phyloP scores from a whole-genome alignment of 345 rosid genomes.

The Pelargonium nanum region DNA sequence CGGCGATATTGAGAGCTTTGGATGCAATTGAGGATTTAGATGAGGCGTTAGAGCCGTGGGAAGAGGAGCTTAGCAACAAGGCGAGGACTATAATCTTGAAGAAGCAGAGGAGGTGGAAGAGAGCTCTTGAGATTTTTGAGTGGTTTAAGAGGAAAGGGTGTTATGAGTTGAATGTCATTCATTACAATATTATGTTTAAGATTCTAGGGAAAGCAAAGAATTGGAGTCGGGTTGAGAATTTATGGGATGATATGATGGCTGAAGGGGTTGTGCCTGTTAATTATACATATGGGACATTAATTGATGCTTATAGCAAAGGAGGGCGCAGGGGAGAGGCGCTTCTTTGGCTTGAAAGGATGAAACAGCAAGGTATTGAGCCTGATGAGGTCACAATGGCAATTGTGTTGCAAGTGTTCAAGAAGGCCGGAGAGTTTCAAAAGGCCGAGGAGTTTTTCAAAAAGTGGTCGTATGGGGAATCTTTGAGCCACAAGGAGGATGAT shows the following conservation, averaged over 20 bases:
- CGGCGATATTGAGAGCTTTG: slow-evolving; percentile 57
- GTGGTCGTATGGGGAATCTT: slow-evolving; percentile 48
- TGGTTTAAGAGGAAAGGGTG: slow-evolving; percentile 68
- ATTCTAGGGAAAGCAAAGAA: slow-evolving; percentile 58
- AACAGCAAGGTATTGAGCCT: slow-evolving; percentile 54
- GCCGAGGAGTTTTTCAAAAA: slow-evolving; percentile 71
- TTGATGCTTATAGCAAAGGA: slow-evolving; percentile 81
- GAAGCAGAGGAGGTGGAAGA: slow-evolving; percentile 73
- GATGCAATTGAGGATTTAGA: slow-evolving; percentile 50
- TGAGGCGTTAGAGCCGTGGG: slow-evolving; percentile 73
- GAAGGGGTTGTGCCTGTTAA: slow-evolving; percentile 47
- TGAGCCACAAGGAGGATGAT: slow-evolving; percentile 15
- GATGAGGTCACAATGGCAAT: slow-evolving; percentile 77
- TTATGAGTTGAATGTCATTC: slow-evolving; percentile 75
- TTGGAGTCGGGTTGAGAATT: slow-evolving; percentile 46
- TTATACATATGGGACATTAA: slow-evolving; percentile 78
- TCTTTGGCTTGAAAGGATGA: slow-evolving; percentile 73
- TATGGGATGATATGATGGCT: slow-evolving; percentile 61
- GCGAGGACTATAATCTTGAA: slow-evolving; percentile 81
- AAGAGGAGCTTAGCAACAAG: slow-evolving; percentile 54
- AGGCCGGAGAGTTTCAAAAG: slow-evolving; percentile 57
- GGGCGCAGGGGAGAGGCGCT: slow-evolving; percentile 53
- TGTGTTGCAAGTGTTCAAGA: slow-evolving; percentile 83
- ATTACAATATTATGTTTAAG: slow-evolving; percentile 69
- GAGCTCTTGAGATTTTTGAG: slow-evolving; percentile 78